These are phyloP conservation scores for Penicillium sp. DNA, from an alignment of 2,329 filamentous ascomycete genomes.

Conservation along the genomic window DNA sequence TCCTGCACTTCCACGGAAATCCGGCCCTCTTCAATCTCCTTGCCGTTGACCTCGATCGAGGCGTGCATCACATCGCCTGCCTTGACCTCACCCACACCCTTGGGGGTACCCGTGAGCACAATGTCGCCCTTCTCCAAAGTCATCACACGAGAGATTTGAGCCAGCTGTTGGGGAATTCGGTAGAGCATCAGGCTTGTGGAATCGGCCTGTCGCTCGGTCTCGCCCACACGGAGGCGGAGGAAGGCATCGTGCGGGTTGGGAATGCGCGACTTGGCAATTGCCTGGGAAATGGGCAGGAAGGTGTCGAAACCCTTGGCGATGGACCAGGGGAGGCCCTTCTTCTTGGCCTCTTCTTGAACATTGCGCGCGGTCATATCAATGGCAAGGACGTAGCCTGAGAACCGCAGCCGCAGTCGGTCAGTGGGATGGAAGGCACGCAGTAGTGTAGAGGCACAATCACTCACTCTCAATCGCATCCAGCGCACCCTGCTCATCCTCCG, in stretches of 20 bases:
- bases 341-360: constrained; percentile 94
- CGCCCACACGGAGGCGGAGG: constrained; percentile 83
- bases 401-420: not conserved
- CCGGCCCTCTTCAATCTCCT: constrained; percentile 80
- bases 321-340: constrained; percentile 92
- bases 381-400: constrained; percentile 76
- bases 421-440: not conserved
- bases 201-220: constrained; percentile 76
- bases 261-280: constrained; percentile 79
- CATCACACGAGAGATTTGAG: constrained; percentile 94
- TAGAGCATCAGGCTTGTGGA: constrained; percentile 95
- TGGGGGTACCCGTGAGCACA: constrained; percentile 94
- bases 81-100: constrained; percentile 85
- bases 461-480: constrained; percentile 79
- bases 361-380: constrained; percentile 99
- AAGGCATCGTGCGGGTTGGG: constrained; percentile 86
- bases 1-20: constrained; percentile 85
- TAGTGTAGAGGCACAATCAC: constrained; percentile 13
- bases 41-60: constrained; percentile 76
- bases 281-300: constrained; percentile 82
- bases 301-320: constrained; percentile 98
- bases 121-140: constrained; percentile 89
- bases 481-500: constrained; percentile 73
- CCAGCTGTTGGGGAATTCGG: constrained; percentile 81
- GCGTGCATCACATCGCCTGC: constrained; percentile 87